A percentile compares a stretch with the other conserved stretches of the same genome.
Evolutionary conservation across 2,329 filamentous ascomycete species (phyloP).

Genomic region (Tolypocladium amazonense): DNA sequence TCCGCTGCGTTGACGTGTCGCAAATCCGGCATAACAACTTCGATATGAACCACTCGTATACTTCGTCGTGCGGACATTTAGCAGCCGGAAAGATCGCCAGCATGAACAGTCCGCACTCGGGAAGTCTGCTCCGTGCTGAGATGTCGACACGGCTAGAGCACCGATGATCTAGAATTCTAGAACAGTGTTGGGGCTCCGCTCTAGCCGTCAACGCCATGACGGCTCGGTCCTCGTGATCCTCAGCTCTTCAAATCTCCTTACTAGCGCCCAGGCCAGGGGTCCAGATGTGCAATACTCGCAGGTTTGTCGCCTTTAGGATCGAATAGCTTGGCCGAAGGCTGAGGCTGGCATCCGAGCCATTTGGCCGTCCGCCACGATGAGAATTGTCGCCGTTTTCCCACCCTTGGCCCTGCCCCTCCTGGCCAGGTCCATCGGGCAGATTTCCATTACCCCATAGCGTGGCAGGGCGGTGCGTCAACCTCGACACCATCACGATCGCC

Average conservation of each 20-base stretch:
- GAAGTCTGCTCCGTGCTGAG: neutral
- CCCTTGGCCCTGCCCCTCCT: neutral
- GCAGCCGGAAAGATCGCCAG: neutral
- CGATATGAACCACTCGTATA: neutral
- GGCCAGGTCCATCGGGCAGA: neutral
- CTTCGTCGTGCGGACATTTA: neutral
- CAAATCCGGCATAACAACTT: neutral
- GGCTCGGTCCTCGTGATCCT: neutral
- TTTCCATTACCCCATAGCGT: conserved; percentile 1
- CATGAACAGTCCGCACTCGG: neutral
- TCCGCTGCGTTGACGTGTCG: neutral
- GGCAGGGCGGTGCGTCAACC: neutral
- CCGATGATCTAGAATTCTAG: neutral
- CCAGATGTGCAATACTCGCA: neutral
- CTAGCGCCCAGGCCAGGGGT: neutral
- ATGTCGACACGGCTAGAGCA: neutral
- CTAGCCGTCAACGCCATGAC: neutral
- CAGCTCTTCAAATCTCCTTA: neutral
- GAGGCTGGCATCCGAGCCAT: neutral
- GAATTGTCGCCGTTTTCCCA: neutral
- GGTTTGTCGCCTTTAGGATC: neutral
- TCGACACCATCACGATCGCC: neutral
- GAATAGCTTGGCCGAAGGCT: neutral
- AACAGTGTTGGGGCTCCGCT: neutral
- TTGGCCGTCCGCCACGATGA: neutral